These are phyloP conservation scores for Fusarium protoensiforme DNA, from an alignment of 2,329 filamentous ascomycete species.

Conservation along the genomic window DNA sequence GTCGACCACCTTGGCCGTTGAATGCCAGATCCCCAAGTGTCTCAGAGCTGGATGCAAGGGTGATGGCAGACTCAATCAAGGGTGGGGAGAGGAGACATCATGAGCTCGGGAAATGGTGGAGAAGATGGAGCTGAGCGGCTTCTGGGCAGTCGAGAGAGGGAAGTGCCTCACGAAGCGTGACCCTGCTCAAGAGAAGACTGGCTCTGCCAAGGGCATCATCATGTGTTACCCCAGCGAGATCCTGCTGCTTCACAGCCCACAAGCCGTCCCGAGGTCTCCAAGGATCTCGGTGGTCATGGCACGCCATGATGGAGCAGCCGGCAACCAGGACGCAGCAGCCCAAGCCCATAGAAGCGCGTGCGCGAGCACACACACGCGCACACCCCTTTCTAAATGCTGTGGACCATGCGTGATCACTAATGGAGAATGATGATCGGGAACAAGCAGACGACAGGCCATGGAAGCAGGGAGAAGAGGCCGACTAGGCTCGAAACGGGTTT, in stretches of 20 bases:
- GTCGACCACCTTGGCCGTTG: slow-evolving; percentile 40
- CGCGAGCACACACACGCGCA: slow-evolving; percentile 8
- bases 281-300: slow-evolving; percentile 25
- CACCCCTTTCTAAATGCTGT: slow-evolving; percentile 24
- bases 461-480: slow-evolving; percentile 12
- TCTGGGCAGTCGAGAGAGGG: slow-evolving; percentile 15
- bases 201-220: slow-evolving; percentile 26
- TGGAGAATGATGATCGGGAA: slow-evolving; percentile 8
- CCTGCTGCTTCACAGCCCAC: slow-evolving; percentile 22
- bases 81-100: slow-evolving; percentile 34
- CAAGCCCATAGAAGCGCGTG: slow-evolving; percentile 9
- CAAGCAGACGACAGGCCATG: slow-evolving; percentile 20
- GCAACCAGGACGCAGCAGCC: slow-evolving; percentile 21
- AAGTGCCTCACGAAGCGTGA: slow-evolving; percentile 25
- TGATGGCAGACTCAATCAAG: slow-evolving; percentile 38
- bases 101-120: slow-evolving; percentile 42
- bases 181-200: slow-evolving; percentile 23
- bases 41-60: slow-evolving; percentile 44
- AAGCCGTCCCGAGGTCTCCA: slow-evolving; percentile 25
- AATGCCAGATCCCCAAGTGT: slow-evolving; percentile 45
- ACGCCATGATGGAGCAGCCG: slow-evolving; percentile 17
- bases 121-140: slow-evolving; percentile 33
- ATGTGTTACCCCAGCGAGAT: slow-evolving; percentile 23
- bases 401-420: slow-evolving; percentile 15
- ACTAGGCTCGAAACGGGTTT: slow-evolving; percentile 11